Percentiles rank a stretch among this genome's conserved stretches.
Conservation (phyloP, 2,329 filamentous ascomycete species). For the Pyrenophora tritici-repentis region DNA sequence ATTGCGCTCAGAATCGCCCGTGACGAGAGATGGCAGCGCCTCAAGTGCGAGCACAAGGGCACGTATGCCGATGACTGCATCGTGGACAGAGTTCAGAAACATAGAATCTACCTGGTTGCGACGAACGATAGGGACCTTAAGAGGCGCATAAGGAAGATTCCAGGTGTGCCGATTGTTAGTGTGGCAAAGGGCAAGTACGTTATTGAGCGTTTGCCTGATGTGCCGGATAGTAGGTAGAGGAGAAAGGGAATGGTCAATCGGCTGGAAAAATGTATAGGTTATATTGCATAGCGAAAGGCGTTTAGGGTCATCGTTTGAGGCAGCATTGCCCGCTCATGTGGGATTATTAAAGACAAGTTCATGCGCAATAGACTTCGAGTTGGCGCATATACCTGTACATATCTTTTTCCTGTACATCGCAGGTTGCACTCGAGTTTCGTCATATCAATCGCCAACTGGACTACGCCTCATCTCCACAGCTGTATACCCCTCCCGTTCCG, state of each 20-base stretch:
- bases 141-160: slow-evolving; percentile 80
- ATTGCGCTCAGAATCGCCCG: slow-evolving; percentile 84
- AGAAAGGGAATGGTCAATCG: background rate
- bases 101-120: slow-evolving; percentile 53
- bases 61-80: slow-evolving; percentile 77
- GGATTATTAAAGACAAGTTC: no score
- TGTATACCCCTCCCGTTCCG: no score
- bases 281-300: slow-evolving; percentile 13
- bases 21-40: slow-evolving; percentile 84
- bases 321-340: no score
- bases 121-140: slow-evolving; percentile 66
- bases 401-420: no score
- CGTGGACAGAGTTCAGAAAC: slow-evolving; percentile 51
- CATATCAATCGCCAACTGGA: no score
- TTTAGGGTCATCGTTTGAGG: background rate
- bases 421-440: no score
- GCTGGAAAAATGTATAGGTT: background rate
- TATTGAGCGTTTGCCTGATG: slow-evolving; percentile 87
- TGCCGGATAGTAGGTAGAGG: slow-evolving; percentile 62
- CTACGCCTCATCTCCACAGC: no score
- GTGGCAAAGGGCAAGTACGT: slow-evolving; percentile 90
- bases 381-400: no score
- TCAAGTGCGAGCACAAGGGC: slow-evolving; percentile 90
- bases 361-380: no score
- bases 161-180: slow-evolving; percentile 76